Evolutionary conservation across 192 early-diverging fungal species (phyloP), one percentile per base, ranked within the genome.

Genomic region (Umbelopsis sp.): DNA sequence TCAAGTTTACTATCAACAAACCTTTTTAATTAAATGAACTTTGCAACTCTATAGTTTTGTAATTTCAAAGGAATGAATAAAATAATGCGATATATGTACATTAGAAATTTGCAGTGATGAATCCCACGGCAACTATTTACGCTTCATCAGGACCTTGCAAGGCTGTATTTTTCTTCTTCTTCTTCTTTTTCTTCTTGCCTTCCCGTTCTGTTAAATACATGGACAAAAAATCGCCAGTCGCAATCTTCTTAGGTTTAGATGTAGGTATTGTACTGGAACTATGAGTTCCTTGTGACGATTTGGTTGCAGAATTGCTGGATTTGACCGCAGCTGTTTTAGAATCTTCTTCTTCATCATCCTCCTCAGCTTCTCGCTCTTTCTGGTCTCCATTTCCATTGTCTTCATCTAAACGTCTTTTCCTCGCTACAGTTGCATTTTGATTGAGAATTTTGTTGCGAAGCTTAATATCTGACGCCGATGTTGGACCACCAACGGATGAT

Each of bases 121-220:
- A 22, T 53, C n/a, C n/a, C 22, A 53, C 22, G 8, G 4, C 10
- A 12, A 26, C 20, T 0, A 10, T 24, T 22, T 25, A 12, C 5
- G 24, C 80, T 12, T 68, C 41, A 47, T 76, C 80, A 41, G 47
- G 6, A 6, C 10, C 54, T 62, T 41, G 50, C 8, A 66, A 75
- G 2, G 38, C 1, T 0, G 53, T 71, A 21, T 68, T 51, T 32
- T 22, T 69, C 62, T 80, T 83, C 59, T 80, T 79, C 51, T 83
- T 77, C 53, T 81, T 83, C 59, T 81, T 83, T 24, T 83, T 83
- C 73, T 82, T 83, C 70, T 82, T 83, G 22, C 53, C 67, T 4
- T 80, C 76, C 11, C 84, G 65, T 56, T 86, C 82, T 16, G 73
- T 77, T 59, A 86, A 71, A 70, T 83, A 86, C 73, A 75, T 82